These are phyloP conservation scores for Xylaria venustula DNA, from an alignment of 495 filamentous ascomycete genomes.

Conservation along the genomic window DNA sequence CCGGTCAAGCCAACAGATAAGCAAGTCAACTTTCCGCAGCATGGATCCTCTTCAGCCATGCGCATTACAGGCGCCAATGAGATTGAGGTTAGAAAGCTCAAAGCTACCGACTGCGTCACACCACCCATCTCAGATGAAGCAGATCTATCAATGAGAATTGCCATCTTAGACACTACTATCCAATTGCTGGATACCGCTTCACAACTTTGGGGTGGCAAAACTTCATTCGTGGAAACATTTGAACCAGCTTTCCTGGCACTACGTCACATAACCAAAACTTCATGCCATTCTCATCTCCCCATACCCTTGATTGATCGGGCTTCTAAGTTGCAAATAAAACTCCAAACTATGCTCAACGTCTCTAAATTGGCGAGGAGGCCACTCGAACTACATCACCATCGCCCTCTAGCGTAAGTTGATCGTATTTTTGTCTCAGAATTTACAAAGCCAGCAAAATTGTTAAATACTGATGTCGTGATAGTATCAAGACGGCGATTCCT, in stretches of 20 bases:
- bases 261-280: constrained; percentile 49
- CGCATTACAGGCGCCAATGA: constrained; percentile 44
- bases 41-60: constrained; percentile 54
- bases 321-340: constrained; percentile 39
- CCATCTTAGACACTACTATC: constrained; percentile 57
- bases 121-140: constrained; percentile 28
- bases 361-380: constrained; percentile 67
- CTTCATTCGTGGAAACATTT: constrained; percentile 76
- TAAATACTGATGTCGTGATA: constrained; percentile 1
- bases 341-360: constrained; percentile 52
- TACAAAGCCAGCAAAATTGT: not conserved
- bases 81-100: constrained; percentile 39
- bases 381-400: constrained; percentile 85
- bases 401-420: constrained; percentile 62
- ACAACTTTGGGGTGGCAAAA: constrained; percentile 61
- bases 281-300: constrained; percentile 51
- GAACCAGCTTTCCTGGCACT: constrained; percentile 56
- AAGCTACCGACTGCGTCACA: constrained; percentile 52
- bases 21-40: constrained; percentile 60
- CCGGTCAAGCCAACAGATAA: constrained; percentile 46
- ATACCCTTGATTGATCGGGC: constrained; percentile 32
- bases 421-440: not conserved
- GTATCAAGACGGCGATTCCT: constrained; percentile 80
- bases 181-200: constrained; percentile 58
- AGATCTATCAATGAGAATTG: constrained; percentile 50